Evolutionary conservation across 352 stramenopile species (phyloP), one percentile per base, ranked within the genome.

Genomic region (Globisporangium radiosum): DNA sequence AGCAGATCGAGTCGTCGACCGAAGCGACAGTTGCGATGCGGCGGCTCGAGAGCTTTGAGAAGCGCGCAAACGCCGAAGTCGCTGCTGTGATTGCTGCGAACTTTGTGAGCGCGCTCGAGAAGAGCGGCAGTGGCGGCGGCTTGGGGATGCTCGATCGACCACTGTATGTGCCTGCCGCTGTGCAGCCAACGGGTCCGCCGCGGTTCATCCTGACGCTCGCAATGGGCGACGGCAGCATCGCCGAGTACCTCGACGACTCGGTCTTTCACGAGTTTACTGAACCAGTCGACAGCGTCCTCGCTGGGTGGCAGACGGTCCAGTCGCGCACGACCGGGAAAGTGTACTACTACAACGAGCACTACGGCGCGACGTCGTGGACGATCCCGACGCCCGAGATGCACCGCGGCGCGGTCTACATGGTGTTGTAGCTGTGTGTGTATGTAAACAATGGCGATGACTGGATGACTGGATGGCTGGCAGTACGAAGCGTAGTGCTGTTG

Each of bases 311-410:
- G 38, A 67, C 83, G 0, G 83, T 92, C 60, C 53, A 84, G 25
- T 92, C 78, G 9, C 77, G 76, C 47, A 86, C 81, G 52, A 90
- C 79, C 7, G 81, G 78, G 62, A 92, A 89, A 62, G 59, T 88
- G 66, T 92, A 92, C 69, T 92, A 81, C 63, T 92, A 88, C 75
- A 90, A 92, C 72, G 75, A 84, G 54, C 78, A 72, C 44, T 87
- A 76, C 57, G 78, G 78, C 49, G 71, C 84, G 64, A 87, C 83
- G 59, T 90, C 80, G 25, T 92, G 83, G 83, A 92, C 83, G 17
- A 57, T 90, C 52, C 83, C 83, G 13, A 69, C 71, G 42, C 69
- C 79, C 2, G 77, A 90, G 64, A 74, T 76, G 51, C 76, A 72
- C 62, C 68, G 57, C 43, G 75, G 69, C 60, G 77, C 70, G 60